Evolutionary conservation across 2,329 filamentous ascomycete species (phyloP).

Genomic region (Emergomyces africanus): DNA sequence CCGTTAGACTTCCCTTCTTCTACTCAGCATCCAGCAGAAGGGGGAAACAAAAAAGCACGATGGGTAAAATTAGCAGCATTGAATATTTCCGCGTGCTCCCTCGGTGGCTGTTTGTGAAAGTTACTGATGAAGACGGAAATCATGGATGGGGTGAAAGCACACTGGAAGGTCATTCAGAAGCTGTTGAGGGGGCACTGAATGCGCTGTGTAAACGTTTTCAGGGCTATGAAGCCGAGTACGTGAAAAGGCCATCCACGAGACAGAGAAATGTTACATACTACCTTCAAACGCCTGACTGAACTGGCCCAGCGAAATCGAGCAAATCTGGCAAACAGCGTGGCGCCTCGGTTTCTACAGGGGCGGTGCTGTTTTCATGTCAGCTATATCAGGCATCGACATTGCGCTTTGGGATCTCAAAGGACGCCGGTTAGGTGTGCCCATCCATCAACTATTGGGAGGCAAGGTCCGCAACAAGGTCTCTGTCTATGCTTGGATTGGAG

Average conservation of each 20-base stretch:
- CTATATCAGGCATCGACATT: constrained; percentile 64
- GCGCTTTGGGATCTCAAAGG: constrained; percentile 69
- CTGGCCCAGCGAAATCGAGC: constrained; percentile 54
- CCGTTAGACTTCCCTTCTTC: neutral
- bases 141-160: constrained; percentile 64
- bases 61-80: constrained; percentile 52
- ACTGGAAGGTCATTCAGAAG: constrained; percentile 59
- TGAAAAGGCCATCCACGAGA: constrained; percentile 1
- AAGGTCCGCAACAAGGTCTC: constrained; percentile 56
- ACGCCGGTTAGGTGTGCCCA: constrained; percentile 49
- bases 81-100: constrained; percentile 66
- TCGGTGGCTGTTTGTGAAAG: constrained; percentile 66
- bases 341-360: constrained; percentile 63
- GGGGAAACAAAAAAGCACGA: constrained; percentile 17
- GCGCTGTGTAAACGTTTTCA: constrained; percentile 50
- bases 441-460: constrained; percentile 62
- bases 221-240: constrained; percentile 58
- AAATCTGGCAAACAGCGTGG: constrained; percentile 66
- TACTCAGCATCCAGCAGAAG: neutral
- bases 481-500: constrained; percentile 70
- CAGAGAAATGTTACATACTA: neutral
- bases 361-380: constrained; percentile 69
- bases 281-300: neutral
- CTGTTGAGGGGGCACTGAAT: constrained; percentile 61
- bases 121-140: constrained; percentile 52